These are phyloP conservation scores for Picochlorum sp. DNA, from an alignment of 139 green algal species.

Conservation along the genomic window DNA sequence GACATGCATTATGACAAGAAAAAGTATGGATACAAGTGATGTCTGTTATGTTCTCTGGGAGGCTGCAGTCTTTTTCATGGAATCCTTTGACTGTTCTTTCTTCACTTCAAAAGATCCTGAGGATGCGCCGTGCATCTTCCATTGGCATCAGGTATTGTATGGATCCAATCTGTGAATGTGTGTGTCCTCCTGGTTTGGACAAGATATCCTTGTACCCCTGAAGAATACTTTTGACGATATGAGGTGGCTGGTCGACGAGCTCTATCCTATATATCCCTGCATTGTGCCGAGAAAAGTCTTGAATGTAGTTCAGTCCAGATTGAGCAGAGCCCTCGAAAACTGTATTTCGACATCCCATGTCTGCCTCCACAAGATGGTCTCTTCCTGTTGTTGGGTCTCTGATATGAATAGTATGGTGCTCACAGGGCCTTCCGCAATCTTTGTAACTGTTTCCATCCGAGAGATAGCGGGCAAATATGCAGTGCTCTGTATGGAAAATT, in stretches of 20 bases:
- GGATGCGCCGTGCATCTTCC: conserved; percentile 34
- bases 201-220: conserved; percentile 42
- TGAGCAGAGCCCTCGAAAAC: conserved; percentile 75
- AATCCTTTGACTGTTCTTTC: conserved; percentile 18
- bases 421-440: conserved; percentile 81
- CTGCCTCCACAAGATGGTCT: conserved; percentile 77
- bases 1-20: conserved; percentile 84
- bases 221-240: conserved; percentile 48
- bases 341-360: conserved; percentile 80
- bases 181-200: background rate
- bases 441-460: conserved; percentile 56
- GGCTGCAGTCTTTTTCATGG: conserved; percentile 33
- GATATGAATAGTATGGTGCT: conserved; percentile 62
- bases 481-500: conserved; percentile 88
- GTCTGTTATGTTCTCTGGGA: background rate
- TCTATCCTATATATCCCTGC: conserved; percentile 50
- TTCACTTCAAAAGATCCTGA: conserved; percentile 38
- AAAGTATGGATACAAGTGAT: conserved; percentile 21
- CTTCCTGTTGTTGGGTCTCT: conserved; percentile 43
- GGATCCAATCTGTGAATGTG: conserved; percentile 7
- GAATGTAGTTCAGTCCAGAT: conserved; percentile 26
- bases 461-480: conserved; percentile 76
- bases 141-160: conserved; percentile 40
- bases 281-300: conserved; percentile 5
- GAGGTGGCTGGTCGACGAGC: conserved; percentile 65